These are phyloP conservation scores for Triglochin maritima DNA, from an alignment of 106 monocot genomes.

Conservation along the genomic window DNA sequence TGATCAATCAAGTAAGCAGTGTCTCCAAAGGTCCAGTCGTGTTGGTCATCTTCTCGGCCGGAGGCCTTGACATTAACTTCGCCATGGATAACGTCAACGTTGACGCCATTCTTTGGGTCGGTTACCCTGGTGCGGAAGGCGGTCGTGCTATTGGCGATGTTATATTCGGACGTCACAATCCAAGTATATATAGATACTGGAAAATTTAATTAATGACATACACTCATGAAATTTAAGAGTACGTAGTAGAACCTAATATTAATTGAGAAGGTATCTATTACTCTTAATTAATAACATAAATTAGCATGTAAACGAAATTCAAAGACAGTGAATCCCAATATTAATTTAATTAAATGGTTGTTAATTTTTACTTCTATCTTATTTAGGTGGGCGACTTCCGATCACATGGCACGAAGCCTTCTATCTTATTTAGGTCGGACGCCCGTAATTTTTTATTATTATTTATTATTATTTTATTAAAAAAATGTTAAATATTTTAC, in stretches of 20 bases:
- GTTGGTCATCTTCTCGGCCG: constrained; percentile 13
- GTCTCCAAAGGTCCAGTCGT: constrained; percentile 12
- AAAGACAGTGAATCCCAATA: too few relatives aligned
- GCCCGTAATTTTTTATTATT: too few relatives aligned
- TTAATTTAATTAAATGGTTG: neutral
- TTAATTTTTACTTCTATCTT: neutral
- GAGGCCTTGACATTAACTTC: constrained; percentile 5
- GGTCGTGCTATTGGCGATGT: constrained; percentile 17
- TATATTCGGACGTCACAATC: constrained; percentile 20
- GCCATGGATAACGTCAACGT: neutral
- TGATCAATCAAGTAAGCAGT: too few relatives aligned
- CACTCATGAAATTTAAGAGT: too few relatives aligned
- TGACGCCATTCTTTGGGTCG: constrained; percentile 25
- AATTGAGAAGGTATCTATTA: too few relatives aligned
- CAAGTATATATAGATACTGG: constrained; percentile 20
- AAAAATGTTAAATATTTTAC: too few relatives aligned
- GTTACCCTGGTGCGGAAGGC: constrained; percentile 24
- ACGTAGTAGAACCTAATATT: too few relatives aligned
- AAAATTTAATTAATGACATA: too few relatives aligned
- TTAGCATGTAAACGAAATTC: too few relatives aligned
- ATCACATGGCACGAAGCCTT: constrained; percentile 15
- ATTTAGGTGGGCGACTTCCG: constrained; percentile 3
- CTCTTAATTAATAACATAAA: too few relatives aligned
- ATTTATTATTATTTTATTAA: too few relatives aligned
- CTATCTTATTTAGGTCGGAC: too few relatives aligned